A percentile compares a stretch with the other conserved stretches of the same genome.
phyloP scores from a whole-genome alignment of 495 filamentous ascomycete species.

The Talaromyces thailandensis region DNA sequence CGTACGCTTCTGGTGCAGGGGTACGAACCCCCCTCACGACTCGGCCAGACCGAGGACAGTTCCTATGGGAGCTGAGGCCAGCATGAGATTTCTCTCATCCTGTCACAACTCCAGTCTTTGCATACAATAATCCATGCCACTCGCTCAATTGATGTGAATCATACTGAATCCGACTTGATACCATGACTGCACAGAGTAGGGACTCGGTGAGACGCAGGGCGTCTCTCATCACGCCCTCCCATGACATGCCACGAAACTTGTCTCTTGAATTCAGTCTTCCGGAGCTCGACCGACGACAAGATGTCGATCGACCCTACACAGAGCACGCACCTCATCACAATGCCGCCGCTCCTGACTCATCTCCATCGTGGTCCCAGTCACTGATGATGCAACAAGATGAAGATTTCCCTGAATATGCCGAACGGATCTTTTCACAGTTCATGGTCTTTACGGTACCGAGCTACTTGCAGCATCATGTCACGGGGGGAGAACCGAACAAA shows the following conservation, averaged over 20 bases:
- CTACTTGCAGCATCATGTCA: slow-evolving; percentile 29
- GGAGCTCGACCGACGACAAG: neutral
- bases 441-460: slow-evolving; percentile 29
- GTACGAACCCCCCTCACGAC: neutral
- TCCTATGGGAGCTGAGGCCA: neutral
- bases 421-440: slow-evolving; percentile 17
- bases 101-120: neutral
- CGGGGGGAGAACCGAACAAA: slow-evolving; percentile 21
- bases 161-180: neutral
- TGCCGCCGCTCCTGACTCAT: neutral
- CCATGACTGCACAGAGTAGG: neutral
- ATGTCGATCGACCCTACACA: neutral
- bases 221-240: slow-evolving; percentile 1
- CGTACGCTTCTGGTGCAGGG: neutral
- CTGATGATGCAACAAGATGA: slow-evolving; percentile 1
- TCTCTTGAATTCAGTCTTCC: neutral
- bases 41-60: neutral
- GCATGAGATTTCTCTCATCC: neutral
- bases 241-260: slow-evolving; percentile 1
- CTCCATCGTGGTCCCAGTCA: neutral
- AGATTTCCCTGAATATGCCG: neutral
- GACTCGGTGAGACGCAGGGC: slow-evolving; percentile 1
- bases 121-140: neutral
- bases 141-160: neutral
- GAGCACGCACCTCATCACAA: neutral